Percentiles rank a stretch among this genome's conserved stretches.
These are phyloP conservation scores for Salix viminalis DNA, from an alignment of 345 rosid species.

Conservation along the genomic window DNA sequence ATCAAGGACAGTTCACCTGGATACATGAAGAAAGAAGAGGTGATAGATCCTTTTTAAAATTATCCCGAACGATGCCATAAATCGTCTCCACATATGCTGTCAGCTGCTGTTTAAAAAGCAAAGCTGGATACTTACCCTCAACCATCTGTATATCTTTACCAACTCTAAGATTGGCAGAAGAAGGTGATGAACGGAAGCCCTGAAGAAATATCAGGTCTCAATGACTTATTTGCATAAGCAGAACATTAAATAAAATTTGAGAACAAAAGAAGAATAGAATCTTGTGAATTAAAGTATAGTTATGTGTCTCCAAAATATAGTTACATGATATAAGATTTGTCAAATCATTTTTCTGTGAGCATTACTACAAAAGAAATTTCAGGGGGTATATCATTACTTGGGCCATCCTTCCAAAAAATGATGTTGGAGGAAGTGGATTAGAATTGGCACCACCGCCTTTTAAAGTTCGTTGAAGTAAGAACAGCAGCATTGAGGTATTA, in stretches of 20 bases:
- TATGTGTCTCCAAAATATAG: not conserved
- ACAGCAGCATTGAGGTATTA: slow-evolving; percentile 54
- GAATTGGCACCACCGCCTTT: slow-evolving; percentile 42
- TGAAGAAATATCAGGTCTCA: slow-evolving; percentile 19
- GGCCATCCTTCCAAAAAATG: slow-evolving; percentile 91
- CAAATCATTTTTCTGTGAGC: not conserved
- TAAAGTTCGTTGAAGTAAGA: slow-evolving; percentile 17
- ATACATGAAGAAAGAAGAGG: slow-evolving; percentile 72
- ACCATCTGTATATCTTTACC: slow-evolving; percentile 63
- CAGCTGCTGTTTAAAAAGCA: slow-evolving; percentile 91
- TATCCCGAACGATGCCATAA: slow-evolving; percentile 89
- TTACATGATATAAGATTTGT: not conserved
- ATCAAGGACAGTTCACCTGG: slow-evolving; percentile 46
- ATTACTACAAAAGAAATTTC: not conserved
- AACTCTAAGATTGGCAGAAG: slow-evolving; percentile 59
- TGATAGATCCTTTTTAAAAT: slow-evolving; percentile 79
- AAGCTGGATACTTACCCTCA: slow-evolving; percentile 94
- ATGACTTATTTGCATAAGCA: not conserved
- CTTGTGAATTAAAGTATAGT: slow-evolving; percentile 3
- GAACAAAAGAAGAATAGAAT: not conserved
- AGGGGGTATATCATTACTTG: slow-evolving; percentile 5
- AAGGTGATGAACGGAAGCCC: slow-evolving; percentile 94
- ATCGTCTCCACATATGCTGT: slow-evolving; percentile 95
- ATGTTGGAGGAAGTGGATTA: slow-evolving; percentile 71
- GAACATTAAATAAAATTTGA: not conserved